Evolutionary conservation across 352 stramenopile genomes (phyloP), one percentile per base, ranked within the genome.

Genomic region (Phytopythium aichiense): DNA sequence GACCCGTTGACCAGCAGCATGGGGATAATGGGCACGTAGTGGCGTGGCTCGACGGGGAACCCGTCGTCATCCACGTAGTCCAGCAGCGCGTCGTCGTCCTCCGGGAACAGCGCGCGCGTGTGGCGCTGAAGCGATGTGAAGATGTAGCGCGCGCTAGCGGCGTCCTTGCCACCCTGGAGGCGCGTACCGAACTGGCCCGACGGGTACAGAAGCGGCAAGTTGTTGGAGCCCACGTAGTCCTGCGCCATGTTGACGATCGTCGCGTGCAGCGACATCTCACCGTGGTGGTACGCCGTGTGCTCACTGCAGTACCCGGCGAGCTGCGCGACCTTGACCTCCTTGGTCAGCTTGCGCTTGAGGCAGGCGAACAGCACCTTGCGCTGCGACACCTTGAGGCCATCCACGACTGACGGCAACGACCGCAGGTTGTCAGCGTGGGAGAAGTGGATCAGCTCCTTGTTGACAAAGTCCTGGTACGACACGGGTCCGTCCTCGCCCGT

Each of bases 191-290:
- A 99, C 76, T 99, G 98, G 40, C 98, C 98, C 8, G 87, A 97
- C 16, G 98, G 98, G 42, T 87, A 95, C 37, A 99, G 73, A 20
- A 99, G 83, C 53, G 98, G 98, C 31, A 99, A 72, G 69, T 99
- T 99, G 79, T 99, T 99, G 12, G 94, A 91, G 20, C 97, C 98
- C 23, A 98, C 92, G 59, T 95, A 99, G 60, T 98, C 92, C 69
- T 99, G 98, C 35, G 98, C 98, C 97, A 99, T 99, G 57, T 96
- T 96, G 23, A 99, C 87, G 68, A 99, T 99, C 42, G 98, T 99
- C 50, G 91, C 94, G 59, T 98, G 92, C 9, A 99, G 78, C 22
- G 96, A 99, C 50, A 87, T 88, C 72, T 99, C 98, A 38, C 98
- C 98, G 77, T 99, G 98, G 71, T 99, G 98, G 70, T 99, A 99